Evolutionary conservation across 768 basidiomycete genomes (phyloP).

Genomic region (Mycena belliarum): DNA sequence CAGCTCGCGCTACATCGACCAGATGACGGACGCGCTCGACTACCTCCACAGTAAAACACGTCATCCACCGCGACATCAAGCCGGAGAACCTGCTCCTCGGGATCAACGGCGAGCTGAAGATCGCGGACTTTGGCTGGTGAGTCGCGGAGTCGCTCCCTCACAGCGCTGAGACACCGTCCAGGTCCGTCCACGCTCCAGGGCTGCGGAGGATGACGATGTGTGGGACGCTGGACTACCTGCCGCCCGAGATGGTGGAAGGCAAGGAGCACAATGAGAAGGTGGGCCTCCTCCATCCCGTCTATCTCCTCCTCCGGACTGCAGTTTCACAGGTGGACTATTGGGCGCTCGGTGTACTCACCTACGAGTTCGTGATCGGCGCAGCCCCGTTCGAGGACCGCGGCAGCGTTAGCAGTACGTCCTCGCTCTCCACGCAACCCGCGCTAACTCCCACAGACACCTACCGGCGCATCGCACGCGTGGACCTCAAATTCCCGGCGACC

Average conservation of each 20-base stretch:
- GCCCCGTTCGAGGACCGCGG: constrained; percentile 81
- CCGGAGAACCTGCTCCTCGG: constrained; percentile 96
- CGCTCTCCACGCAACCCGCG: not conserved
- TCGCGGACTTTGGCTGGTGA: constrained; percentile 98
- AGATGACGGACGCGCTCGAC: constrained; percentile 94
- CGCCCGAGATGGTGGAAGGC: constrained; percentile 97
- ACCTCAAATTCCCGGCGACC: constrained; percentile 63
- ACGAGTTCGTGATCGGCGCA: constrained; percentile 88
- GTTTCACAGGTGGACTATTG: constrained; percentile 83
- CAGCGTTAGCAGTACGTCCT: constrained; percentile 67
- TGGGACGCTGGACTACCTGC: constrained; percentile 94
- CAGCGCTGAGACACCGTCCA: not conserved
- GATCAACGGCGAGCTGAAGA: constrained; percentile 95
- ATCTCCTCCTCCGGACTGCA: not conserved
- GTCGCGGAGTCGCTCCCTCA: not conserved
- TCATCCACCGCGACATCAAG: constrained; percentile 99
- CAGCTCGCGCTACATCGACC: constrained; percentile 88
- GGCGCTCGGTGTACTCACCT: constrained; percentile 96
- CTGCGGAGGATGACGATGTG: constrained; percentile 89
- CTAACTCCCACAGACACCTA: constrained; percentile 68
- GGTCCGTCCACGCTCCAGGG: constrained; percentile 83
- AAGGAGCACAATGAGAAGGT: constrained; percentile 78
- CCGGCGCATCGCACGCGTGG: constrained; percentile 84
- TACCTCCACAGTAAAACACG: constrained; percentile 95
- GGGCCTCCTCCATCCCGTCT: not conserved